Evolutionary conservation across 352 stramenopile genomes (phyloP).

Genomic region (Phytophthora uliginosa): DNA sequence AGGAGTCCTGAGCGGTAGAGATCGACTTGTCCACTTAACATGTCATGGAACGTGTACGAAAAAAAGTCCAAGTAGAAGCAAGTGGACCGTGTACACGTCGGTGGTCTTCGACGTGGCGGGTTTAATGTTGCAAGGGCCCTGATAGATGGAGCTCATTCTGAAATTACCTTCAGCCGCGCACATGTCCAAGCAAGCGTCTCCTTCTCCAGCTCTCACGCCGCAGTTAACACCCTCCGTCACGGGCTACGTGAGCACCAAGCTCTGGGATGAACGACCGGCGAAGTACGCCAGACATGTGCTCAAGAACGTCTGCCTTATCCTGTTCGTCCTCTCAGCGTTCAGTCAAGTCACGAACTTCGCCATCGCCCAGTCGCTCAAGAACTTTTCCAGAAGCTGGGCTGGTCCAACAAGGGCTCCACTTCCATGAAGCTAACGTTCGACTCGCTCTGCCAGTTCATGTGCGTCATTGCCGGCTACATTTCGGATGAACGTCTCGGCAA

Average conservation of each 20-base stretch:
- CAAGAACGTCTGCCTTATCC: not conserved
- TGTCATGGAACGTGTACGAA: not conserved
- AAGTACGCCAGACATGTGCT: slow-evolving; percentile 44
- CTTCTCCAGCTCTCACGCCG: not conserved
- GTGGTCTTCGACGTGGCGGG: not conserved
- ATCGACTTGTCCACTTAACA: not conserved
- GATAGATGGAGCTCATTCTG: not conserved
- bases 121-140: not conserved
- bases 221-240: not conserved
- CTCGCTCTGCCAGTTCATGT: slow-evolving; percentile 66
- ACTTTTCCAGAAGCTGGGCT: slow-evolving; percentile 71
- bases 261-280: slow-evolving; percentile 8
- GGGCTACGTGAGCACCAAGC: not conserved
- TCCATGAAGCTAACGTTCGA: slow-evolving; percentile 69
- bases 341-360: slow-evolving; percentile 35
- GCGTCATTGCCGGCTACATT: slow-evolving; percentile 60
- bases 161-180: not conserved
- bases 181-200: slow-evolving; percentile 4
- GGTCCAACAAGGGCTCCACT: slow-evolving; percentile 55
- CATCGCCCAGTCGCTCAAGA: slow-evolving; percentile 63
- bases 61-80: not conserved
- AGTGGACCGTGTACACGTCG: not conserved
- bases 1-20: not conserved
- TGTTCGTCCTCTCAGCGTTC: not conserved
- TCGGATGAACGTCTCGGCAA: slow-evolving; percentile 61